These are phyloP conservation scores for Pseudogymnoascus sp. DNA, from an alignment of 2,329 filamentous ascomycete species.

Conservation along the genomic window DNA sequence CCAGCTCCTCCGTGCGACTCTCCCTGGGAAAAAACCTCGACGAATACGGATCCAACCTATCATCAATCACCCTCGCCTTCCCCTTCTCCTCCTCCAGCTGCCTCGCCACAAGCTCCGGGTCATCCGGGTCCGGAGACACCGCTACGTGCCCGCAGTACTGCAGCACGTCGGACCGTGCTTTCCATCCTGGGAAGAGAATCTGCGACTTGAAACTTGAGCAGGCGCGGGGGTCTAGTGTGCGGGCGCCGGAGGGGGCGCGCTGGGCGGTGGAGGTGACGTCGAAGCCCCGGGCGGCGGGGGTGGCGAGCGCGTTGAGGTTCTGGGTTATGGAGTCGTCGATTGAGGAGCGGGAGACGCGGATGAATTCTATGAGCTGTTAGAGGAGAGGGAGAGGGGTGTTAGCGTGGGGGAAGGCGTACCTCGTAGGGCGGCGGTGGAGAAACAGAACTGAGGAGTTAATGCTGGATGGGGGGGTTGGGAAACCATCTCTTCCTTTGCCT, in stretches of 20 bases:
- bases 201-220: conserved; percentile 67
- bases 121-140: conserved; percentile 76
- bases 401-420: conserved; percentile 39
- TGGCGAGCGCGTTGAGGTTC: conserved; percentile 82
- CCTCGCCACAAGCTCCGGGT: conserved; percentile 65
- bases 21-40: conserved; percentile 73
- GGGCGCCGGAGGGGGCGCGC: conserved; percentile 44
- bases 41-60: conserved; percentile 87
- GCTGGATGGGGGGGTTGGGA: conserved; percentile 33
- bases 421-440: conserved; percentile 59
- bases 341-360: conserved; percentile 72
- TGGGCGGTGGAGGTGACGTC: conserved; percentile 69
- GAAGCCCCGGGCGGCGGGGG: conserved; percentile 64
- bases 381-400: neutral
- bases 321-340: conserved; percentile 92
- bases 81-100: conserved; percentile 63
- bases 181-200: conserved; percentile 84
- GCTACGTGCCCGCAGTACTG: conserved; percentile 86
- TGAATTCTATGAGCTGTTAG: conserved; percentile 58
- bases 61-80: conserved; percentile 69
- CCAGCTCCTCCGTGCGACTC: conserved; percentile 70
- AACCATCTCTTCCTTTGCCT: conserved; percentile 20
- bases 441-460: conserved; percentile 70
- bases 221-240: conserved; percentile 49
- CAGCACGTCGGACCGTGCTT: conserved; percentile 70